Evolutionary conservation across 768 basidiomycete genomes (phyloP).

Genomic region (Leccinum barrowsii): DNA sequence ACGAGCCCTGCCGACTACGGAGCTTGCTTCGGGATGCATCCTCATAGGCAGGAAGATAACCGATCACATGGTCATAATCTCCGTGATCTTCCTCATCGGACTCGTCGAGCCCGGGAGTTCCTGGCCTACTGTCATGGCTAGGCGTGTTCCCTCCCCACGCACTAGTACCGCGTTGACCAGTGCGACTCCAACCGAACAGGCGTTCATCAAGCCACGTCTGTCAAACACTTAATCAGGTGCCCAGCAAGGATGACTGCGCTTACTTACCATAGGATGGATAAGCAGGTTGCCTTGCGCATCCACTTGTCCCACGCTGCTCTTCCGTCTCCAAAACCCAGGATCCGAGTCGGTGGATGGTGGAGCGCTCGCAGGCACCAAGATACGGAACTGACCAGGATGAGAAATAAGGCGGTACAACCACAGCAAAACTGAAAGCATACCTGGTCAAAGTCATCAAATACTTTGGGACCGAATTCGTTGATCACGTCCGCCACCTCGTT

Average conservation of each 20-base stretch:
- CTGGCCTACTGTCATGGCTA: constrained; percentile 60
- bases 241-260: constrained; percentile 11
- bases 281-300: constrained; percentile 82
- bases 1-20: constrained; percentile 67
- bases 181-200: constrained; percentile 87
- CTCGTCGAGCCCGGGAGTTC: constrained; percentile 73
- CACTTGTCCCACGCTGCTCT: constrained; percentile 77
- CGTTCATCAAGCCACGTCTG: constrained; percentile 90
- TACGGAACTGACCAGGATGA: constrained; percentile 54
- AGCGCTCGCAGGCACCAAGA: constrained; percentile 75
- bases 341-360: constrained; percentile 64
- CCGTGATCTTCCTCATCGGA: constrained; percentile 87
- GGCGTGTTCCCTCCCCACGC: constrained; percentile 69
- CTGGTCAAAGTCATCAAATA: constrained; percentile 86
- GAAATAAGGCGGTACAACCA: not conserved
- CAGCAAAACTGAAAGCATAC: constrained; percentile 37
- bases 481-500: constrained; percentile 82
- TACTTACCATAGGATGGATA: constrained; percentile 78
- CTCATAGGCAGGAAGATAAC: constrained; percentile 53
- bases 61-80: constrained; percentile 88
- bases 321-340: constrained; percentile 74
- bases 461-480: constrained; percentile 82
- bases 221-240: not conserved
- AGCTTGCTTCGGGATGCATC: constrained; percentile 41
- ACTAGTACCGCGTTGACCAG: constrained; percentile 73